Percentiles rank a stretch among this genome's conserved stretches.
phyloP scores from a whole-genome alignment of 1,284 basidiomycete genomes.

The Melampsora larici-populina region DNA sequence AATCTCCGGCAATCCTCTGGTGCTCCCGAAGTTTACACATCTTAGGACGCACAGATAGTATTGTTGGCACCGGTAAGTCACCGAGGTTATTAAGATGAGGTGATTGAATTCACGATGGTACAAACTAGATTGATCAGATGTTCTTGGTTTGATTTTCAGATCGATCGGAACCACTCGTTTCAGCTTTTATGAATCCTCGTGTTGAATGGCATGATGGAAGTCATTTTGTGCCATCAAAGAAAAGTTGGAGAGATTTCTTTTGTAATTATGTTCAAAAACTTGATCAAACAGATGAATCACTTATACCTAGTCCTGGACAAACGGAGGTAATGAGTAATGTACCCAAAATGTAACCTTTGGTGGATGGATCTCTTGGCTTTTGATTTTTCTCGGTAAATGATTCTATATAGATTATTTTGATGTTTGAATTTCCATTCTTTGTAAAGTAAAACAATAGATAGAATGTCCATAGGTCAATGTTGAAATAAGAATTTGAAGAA shows the following conservation, averaged over 20 bases:
- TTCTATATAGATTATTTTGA: too few species aligned
- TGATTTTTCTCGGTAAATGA: too few species aligned
- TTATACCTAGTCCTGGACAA: constrained; percentile 18
- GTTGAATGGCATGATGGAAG: constrained; percentile 35
- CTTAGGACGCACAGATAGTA: constrained; percentile 36
- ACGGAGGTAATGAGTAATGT: too few species aligned
- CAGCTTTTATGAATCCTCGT: constrained; percentile 9
- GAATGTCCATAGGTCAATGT: too few species aligned
- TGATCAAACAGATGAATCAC: constrained; percentile 9
- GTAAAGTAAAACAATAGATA: too few species aligned
- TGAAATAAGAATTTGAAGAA: too few species aligned
- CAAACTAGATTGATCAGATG: too few species aligned
- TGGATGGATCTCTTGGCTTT: too few species aligned
- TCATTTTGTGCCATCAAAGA: constrained; percentile 38
- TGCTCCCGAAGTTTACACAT: constrained; percentile 41
- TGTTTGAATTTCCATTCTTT: too few species aligned
- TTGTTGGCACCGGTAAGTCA: constrained; percentile 25
- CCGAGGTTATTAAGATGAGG: neutral
- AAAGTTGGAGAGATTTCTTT: constrained; percentile 40
- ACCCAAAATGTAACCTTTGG: too few species aligned
- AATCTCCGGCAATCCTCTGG: too few species aligned
- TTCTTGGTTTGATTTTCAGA: too few species aligned
- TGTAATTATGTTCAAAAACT: constrained; percentile 17
- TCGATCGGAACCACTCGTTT: constrained; percentile 20
- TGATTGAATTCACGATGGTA: neutral